Evolutionary conservation across 768 basidiomycete genomes (phyloP).

Genomic region (Tylopilus plumbeoviolaceoides): DNA sequence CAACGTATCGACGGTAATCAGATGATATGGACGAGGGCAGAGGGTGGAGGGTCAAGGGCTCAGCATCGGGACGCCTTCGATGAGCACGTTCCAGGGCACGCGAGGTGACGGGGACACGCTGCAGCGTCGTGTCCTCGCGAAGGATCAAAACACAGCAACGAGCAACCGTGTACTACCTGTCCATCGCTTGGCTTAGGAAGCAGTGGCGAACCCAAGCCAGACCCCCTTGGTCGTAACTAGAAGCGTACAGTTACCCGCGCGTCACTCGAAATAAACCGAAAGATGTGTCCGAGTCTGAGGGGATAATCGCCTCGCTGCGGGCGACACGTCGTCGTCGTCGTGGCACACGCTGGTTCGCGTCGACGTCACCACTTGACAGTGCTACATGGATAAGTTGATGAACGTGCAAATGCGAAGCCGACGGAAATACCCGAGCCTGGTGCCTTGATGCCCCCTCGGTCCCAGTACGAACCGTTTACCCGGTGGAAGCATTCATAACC

Average conservation of each 20-base stretch:
- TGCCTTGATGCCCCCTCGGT: conserved; percentile 5
- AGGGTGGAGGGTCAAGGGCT: conserved; percentile 20
- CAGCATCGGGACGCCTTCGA: neutral
- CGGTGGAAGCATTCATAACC: too few relatives aligned
- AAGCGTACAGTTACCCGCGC: neutral
- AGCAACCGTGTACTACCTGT: neutral
- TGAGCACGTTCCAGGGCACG: conserved; percentile 19
- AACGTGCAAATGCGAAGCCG: neutral
- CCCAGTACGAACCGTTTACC: too few relatives aligned
- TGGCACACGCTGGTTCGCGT: neutral
- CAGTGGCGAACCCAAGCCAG: neutral
- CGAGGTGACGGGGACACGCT: conserved; percentile 6
- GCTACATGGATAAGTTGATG: neutral
- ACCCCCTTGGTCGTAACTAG: neutral
- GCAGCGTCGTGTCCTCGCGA: conserved; percentile 3
- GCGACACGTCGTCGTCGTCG: too few relatives aligned
- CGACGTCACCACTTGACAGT: neutral
- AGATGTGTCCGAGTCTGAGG: neutral
- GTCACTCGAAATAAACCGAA: neutral
- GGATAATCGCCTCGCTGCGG: too few relatives aligned
- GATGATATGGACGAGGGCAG: neutral
- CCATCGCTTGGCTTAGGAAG: neutral
- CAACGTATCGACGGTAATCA: conserved; percentile 5
- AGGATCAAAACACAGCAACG: neutral
- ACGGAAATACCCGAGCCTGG: neutral